phyloP scores from a whole-genome alignment of 1,284 basidiomycete species.

The Irpex sp. region DNA sequence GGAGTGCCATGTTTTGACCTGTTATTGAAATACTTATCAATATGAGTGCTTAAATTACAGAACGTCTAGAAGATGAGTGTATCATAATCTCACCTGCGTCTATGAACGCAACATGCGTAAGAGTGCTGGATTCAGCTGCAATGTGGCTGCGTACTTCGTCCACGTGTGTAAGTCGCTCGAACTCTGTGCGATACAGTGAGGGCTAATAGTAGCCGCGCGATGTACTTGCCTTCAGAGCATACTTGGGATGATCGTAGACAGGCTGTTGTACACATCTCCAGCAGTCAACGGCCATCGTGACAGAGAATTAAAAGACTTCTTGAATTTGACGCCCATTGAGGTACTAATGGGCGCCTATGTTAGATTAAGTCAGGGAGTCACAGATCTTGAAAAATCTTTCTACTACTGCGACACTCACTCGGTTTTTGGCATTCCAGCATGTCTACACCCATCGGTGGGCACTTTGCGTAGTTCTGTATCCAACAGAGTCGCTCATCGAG shows the following conservation, averaged over 20 bases:
- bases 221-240: background rate
- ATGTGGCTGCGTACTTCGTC: background rate
- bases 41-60: background rate
- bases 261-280: background rate
- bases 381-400: background rate
- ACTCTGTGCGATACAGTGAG: too few relatives aligned
- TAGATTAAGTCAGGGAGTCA: background rate
- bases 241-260: background rate
- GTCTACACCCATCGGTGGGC: constrained; percentile 34
- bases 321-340: background rate
- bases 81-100: background rate
- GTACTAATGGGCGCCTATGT: background rate
- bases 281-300: too few relatives aligned
- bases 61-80: background rate
- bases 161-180: background rate
- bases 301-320: background rate
- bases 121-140: background rate
- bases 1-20: background rate
- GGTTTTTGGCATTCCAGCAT: constrained; percentile 20
- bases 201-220: background rate
- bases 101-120: background rate
- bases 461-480: background rate
- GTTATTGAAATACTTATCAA: background rate
- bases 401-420: background rate
- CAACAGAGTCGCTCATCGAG: constrained; percentile 6